Conservation (phyloP, 768 basidiomycete genomes). For the Inosperma sp. region DNA sequence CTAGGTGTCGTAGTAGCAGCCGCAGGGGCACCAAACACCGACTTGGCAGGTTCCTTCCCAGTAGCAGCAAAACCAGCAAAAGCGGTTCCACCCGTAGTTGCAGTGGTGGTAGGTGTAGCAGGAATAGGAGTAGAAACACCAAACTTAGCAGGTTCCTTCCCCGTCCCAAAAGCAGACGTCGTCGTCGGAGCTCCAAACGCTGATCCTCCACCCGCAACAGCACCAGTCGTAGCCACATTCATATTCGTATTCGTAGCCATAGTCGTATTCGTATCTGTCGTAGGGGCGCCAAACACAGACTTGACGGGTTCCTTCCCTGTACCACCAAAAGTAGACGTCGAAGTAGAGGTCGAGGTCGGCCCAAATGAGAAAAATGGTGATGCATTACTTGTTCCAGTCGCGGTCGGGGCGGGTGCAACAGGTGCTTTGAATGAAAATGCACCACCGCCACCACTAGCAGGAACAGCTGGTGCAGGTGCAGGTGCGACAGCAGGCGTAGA, state of each 20-base stretch:
- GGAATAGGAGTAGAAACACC: neutral
- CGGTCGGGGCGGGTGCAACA: neutral
- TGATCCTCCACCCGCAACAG: slow-evolving; percentile 17
- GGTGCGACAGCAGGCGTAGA: neutral
- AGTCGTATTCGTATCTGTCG: slow-evolving; percentile 8
- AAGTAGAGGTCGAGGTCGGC: neutral
- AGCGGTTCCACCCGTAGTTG: neutral
- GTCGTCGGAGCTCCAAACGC: slow-evolving; percentile 6
- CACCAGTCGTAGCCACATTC: slow-evolving; percentile 9
- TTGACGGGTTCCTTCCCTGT: slow-evolving; percentile 9
- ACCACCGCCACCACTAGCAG: neutral
- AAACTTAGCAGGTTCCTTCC: neutral
- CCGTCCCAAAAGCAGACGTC: neutral
- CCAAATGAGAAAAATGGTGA: slow-evolving; percentile 10
- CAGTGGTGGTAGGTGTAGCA: neutral
- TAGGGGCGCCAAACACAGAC: slow-evolving; percentile 22
- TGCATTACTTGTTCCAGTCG: neutral
- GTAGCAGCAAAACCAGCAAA: neutral
- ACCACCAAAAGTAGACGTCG: slow-evolving; percentile 4
- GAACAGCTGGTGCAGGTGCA: neutral
- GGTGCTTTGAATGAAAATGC: slow-evolving; percentile 1
- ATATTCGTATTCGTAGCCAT: slow-evolving; percentile 8
- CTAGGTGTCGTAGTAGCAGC: slow-evolving; percentile 16
- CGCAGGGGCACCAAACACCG: neutral
- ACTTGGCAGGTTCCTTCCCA: slow-evolving; percentile 1